phyloP scores from a whole-genome alignment of 129 eudicot species.

The Logfia minima region DNA sequence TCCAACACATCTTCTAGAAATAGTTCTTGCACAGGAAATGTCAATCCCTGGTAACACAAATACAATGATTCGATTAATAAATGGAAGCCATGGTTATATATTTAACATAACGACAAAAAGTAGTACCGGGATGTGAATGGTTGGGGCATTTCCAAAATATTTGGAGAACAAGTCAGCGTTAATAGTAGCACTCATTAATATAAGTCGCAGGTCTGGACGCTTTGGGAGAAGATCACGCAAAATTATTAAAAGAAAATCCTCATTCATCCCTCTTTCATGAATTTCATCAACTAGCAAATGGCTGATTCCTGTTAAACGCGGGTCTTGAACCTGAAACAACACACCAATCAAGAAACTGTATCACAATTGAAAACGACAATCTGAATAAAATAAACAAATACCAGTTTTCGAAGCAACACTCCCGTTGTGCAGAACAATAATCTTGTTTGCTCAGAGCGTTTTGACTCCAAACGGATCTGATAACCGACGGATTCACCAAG shows the following conservation, averaged over 20 bases:
- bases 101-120: conserved; percentile 11
- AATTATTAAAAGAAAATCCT: conserved; percentile 82
- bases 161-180: conserved; percentile 91
- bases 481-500: conserved; percentile 92
- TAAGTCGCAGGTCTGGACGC: conserved; percentile 79
- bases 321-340: conserved; percentile 73
- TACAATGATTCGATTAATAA: neutral
- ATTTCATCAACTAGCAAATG: conserved; percentile 91
- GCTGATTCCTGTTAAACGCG: conserved; percentile 69
- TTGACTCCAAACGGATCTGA: conserved; percentile 80
- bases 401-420: conserved; percentile 78
- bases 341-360: neutral
- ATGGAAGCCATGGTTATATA: neutral
- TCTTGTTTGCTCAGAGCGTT: conserved; percentile 70
- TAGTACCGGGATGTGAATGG: conserved; percentile 79
- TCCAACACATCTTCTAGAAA: conserved; percentile 85
- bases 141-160: conserved; percentile 79
- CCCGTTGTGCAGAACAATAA: conserved; percentile 95
- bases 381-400: conserved; percentile 27
- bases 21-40: conserved; percentile 81
- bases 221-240: conserved; percentile 85
- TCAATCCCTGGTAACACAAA: conserved; percentile 62
- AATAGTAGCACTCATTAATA: conserved; percentile 95
- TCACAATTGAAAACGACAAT: neutral
- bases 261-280: conserved; percentile 98